Evolutionary conservation across 73 alveolate genomes (phyloP), one percentile per base, ranked within the genome.

Genomic region (Paramecium sexaurelia): DNA sequence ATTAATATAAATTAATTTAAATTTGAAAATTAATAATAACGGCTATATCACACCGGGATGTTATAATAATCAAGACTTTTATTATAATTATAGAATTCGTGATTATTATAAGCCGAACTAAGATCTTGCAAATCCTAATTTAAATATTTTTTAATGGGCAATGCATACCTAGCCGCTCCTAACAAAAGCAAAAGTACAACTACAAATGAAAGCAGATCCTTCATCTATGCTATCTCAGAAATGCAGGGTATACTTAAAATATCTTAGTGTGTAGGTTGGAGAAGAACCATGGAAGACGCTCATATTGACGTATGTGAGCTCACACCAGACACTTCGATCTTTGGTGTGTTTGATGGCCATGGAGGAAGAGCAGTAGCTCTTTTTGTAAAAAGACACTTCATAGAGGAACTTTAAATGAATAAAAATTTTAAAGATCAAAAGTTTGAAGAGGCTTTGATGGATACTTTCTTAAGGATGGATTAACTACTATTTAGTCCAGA

Each of bases 341-440:
- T 98, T 85, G 99, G 99, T 22, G 96, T 98, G 7, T 97, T 94
- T 92, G 99, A 97, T 87, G 99, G 99, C 1, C 99, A 97, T 95
- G 99, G 99, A 11, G 99, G 99, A 15, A 19, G 51, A 3, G 99
- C 97, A 91, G 99, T 97, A 17, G 98, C 99, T 40, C 57, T 83
- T 37, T 97, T 71, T 91, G 95, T 97, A 1, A 89, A 94, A 15
- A 32, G 61, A 24, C 93, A 93, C 85, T 95, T 96, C 69, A 24
- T 88, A 8, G 95, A 91, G 8, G 96, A 85, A 56, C 94, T 97
- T 55, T 71, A 29, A 86, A 85, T 91, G 36, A 95, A 94, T 75
- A 92, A 87, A 20, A 89, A 87, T 43, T 97, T 95, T 86, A 47
- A 93, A 86, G 85, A 75, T 9, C 96, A 97, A 51, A 93, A 97